Evolutionary conservation across 306 rosid species (phyloP), one percentile per base, ranked within the genome.

Genomic region (Castanea mollissima): DNA sequence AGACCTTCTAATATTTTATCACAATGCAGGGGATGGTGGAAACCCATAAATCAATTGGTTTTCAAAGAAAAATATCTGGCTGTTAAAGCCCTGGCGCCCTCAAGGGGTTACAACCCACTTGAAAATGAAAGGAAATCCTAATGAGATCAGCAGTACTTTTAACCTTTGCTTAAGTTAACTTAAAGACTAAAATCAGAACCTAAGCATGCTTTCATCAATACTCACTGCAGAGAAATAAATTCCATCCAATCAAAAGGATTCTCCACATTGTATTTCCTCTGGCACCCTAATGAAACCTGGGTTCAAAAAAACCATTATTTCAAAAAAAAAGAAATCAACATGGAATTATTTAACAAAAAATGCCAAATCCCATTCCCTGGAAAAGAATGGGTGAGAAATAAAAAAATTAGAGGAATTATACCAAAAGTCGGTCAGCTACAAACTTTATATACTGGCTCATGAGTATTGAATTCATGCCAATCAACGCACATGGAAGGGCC

Each of bases 181-280:
- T 49, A 46, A 32, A 46, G 46, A 55, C 29, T 13, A 58, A 44
- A 65, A 69, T 35, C 23, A 74, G n/a, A 35, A 9, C 32, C 69
- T 44, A 31, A 75, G 55, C 31, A 14, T 49, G 38, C 1, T 15
- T 31, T 13, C 62, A 59, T 62, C 55, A 77, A 74, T 80, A 89
- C 97, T 90, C 85, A 94, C 98, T 90, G 96, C 84, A 94, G 85
- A 46, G 98, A 94, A 79, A 94, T 94, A 65, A 92, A 92, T 84
- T 94, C 97, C 98, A 94, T 94, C 94, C 96, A 94, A 74, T 92
- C 98, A 62, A 94, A 94, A 73, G 98, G 98, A 83, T 94, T 94
- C 80, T 90, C 87, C 75, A 84, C 93, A 32, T 88, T 90, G 91
- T 90, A 92, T 81, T 84, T 94, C 79, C 51, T 92, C 78, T 83